Conservation (phyloP, 108 stramenopile genomes). For the Parietichytrium sp. region DNA sequence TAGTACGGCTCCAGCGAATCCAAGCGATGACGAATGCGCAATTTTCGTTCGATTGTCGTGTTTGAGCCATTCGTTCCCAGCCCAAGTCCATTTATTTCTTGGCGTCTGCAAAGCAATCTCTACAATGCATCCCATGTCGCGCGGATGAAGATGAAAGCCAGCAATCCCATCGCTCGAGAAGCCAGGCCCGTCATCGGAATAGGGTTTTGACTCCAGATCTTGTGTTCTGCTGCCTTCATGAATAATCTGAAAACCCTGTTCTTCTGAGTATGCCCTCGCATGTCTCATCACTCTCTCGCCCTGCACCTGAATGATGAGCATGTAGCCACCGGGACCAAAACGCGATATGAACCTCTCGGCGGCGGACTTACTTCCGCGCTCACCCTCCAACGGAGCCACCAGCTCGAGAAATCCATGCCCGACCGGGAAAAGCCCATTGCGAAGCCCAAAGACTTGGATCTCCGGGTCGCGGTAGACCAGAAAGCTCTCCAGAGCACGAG, state of each 20-base stretch:
- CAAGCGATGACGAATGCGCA: not conserved
- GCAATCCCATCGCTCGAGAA: conserved; percentile 12
- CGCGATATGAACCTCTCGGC: not conserved
- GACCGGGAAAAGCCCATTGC: not conserved
- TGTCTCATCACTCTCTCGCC: not conserved
- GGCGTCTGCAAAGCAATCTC: conserved; percentile 1
- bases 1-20: conserved; percentile 16
- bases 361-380: conserved; percentile 3
- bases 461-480: conserved; percentile 7
- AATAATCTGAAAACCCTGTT: not conserved
- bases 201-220: not conserved
- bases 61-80: conserved; percentile 22
- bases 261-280: not conserved
- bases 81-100: conserved; percentile 31
- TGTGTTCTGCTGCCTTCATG: conserved; percentile 27
- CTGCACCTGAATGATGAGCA: conserved; percentile 30
- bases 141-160: conserved; percentile 28
- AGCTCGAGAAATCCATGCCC: conserved; percentile 20
- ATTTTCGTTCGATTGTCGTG: conserved; percentile 1
- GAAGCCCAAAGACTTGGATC: not conserved
- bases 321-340: conserved; percentile 23
- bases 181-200: not conserved
- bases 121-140: not conserved
- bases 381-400: not conserved
- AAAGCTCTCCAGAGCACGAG: not conserved